A percentile compares a stretch with the other conserved stretches of the same genome.
These are phyloP conservation scores for Trichoderma semiorbis DNA, from an alignment of 2,329 filamentous ascomycete species.

Conservation along the genomic window DNA sequence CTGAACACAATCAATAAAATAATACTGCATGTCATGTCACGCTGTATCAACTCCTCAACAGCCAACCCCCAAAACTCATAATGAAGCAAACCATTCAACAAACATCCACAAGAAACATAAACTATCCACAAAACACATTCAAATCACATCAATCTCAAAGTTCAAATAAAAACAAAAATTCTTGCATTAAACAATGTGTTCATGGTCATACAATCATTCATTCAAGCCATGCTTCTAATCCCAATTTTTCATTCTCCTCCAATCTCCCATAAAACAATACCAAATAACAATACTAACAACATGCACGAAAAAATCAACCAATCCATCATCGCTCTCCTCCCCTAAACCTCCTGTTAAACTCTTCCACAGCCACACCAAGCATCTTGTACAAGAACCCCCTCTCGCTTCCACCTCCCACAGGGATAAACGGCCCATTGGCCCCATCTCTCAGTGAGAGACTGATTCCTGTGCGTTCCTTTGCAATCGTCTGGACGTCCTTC, in stretches of 20 bases:
- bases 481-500: constrained; percentile 94
- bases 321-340: constrained; percentile 30
- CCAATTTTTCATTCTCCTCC: background rate
- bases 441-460: constrained; percentile 85
- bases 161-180: background rate
- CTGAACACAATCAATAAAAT: background rate
- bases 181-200: background rate
- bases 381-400: constrained; percentile 62
- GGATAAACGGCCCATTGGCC: constrained; percentile 90
- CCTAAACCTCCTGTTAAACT: constrained; percentile 62
- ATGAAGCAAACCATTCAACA: background rate
- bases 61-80: background rate
- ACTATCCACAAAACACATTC: background rate
- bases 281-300: background rate
- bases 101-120: background rate
- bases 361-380: constrained; percentile 63
- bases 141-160: background rate
- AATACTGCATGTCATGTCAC: background rate
- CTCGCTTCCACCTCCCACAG: constrained; percentile 81
- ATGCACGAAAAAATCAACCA: background rate
- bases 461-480: constrained; percentile 92
- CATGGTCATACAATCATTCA: background rate
- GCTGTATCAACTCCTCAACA: background rate
- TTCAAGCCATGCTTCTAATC: background rate
- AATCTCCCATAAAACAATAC: background rate